Base-by-base conservation (phyloP, 768 basidiomycete genomes). In the Amylocystis lapponica region DNA sequence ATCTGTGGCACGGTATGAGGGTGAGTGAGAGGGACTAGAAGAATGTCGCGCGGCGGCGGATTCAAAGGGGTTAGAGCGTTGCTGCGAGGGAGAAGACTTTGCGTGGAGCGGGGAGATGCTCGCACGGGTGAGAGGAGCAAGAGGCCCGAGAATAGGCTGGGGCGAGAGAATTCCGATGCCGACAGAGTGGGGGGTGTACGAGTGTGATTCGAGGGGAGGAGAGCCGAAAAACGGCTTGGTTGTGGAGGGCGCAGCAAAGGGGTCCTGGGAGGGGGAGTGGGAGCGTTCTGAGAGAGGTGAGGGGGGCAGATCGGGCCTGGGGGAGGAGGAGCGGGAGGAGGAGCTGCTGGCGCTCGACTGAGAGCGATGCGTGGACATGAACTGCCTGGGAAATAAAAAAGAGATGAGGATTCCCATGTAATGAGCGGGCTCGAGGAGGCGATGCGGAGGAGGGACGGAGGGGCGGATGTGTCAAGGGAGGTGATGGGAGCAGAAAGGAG, bases 331-430 rank as follows among this genome's bases (percentile, higher is more conserved):
- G 46, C 52, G 47, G 34, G 57, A 50, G 36, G 50, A 46, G 27
- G 56, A 48, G 39, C 55, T 36, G 33, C 49, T 34, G 36, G 53
- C 42, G 34, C 39, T 43, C 44, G 46, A 23, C 4, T 43, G 42
- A 36, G 57, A 45, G 37, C 46, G 46, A 44, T 54, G 50, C 41
- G 55, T 45, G 44, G 45, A 50, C 58, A 60, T 60, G 53, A 53
- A 57, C 51, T 54, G 49, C 25, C 48, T 45, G 47, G 58, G 56
- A 41, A 60, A 60, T 47, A 60, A 49, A 33, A 60, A 46, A 11
- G 58, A 57, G 37, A 60, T 46, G 34, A 60, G 20, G 52, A 57
- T 60, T 60, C 58, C 58, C 58, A 60, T 60, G 56, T 48, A 60
- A 30, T 23, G 31, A 14, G 9, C 9, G 22, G 39, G n/a, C 36